These are phyloP conservation scores for Blastobotrys americana DNA, from an alignment of 805 yeast genomes.

Conservation along the genomic window DNA sequence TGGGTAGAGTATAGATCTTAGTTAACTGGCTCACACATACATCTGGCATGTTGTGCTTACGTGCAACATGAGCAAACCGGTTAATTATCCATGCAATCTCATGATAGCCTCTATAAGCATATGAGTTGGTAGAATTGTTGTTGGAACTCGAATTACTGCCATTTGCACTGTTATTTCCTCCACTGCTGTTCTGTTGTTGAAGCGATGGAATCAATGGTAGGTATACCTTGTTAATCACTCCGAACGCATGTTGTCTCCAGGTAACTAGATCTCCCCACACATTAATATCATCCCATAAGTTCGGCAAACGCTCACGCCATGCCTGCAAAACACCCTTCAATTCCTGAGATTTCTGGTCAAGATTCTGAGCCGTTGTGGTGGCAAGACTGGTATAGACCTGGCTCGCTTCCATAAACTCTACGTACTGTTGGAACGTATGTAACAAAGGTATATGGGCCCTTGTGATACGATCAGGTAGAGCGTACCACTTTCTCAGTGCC, in stretches of 20 bases:
- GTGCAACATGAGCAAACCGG: conserved; percentile 95
- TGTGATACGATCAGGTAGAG: conserved; percentile 65
- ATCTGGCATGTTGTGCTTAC: conserved; percentile 94
- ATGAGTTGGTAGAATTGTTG: conserved; percentile 62
- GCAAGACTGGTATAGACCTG: conserved; percentile 84
- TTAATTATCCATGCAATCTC: conserved; percentile 99
- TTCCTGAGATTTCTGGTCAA: conserved; percentile 91
- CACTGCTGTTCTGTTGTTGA: conserved; percentile 44
- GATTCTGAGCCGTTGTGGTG: conserved; percentile 83
- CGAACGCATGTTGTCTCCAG: conserved; percentile 98
- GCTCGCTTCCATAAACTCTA: conserved; percentile 94
- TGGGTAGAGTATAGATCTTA: conserved; percentile 90
- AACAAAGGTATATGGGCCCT: conserved; percentile 83
- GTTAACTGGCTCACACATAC: conserved; percentile 91
- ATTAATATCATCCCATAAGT: conserved; percentile 94
- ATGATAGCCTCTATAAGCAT: conserved; percentile 95
- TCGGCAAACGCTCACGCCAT: conserved; percentile 97
- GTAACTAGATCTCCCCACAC: conserved; percentile 97
- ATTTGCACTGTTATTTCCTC: conserved; percentile 37
- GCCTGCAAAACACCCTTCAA: conserved; percentile 90
- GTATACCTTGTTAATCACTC: conserved; percentile 88
- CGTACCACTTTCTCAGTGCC: conserved; percentile 87
- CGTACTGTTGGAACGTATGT: conserved; percentile 95
- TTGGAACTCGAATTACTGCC: background rate
- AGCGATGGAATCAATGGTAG: conserved; percentile 84